phyloP scores from a whole-genome alignment of 2,329 filamentous ascomycete species.

The Alternaria sp. region DNA sequence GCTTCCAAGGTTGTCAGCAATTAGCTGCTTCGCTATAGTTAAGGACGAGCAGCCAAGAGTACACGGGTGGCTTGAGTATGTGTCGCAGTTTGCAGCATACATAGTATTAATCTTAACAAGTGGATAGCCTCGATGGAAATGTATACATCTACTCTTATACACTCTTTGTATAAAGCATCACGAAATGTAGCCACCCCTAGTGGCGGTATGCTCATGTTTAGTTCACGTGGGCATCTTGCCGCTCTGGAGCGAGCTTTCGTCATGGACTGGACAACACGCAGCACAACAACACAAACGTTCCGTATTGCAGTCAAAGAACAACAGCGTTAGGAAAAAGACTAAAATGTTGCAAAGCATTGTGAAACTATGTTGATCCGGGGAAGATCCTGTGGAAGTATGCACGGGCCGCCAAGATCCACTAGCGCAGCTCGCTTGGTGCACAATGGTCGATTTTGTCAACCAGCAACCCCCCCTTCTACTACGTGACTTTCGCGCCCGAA shows the following conservation, averaged over 20 bases:
- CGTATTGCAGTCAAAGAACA: not conserved
- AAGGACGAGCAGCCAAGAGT: not conserved
- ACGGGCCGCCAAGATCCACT: conserved; percentile 1
- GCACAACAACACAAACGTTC: not conserved
- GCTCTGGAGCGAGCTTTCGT: not conserved
- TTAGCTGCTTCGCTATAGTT: not conserved
- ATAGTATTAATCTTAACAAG: not conserved
- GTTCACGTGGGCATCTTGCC: conserved; percentile 5
- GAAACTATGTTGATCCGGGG: not conserved
- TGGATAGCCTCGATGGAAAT: not conserved
- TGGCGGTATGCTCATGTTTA: not conserved
- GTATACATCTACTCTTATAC: not conserved
- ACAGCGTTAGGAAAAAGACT: not conserved
- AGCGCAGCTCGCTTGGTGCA: not conserved
- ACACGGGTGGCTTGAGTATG: not conserved
- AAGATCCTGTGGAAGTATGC: not conserved
- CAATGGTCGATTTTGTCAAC: not conserved
- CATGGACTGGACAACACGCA: not conserved
- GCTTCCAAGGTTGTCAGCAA: not conserved
- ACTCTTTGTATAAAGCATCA: not conserved
- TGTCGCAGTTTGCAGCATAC: not conserved
- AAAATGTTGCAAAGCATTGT: not conserved
- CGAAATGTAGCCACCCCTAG: not conserved
- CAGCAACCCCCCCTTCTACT: not conserved
- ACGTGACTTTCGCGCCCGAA: conserved; percentile 42